phyloP scores from a whole-genome alignment of 2,329 filamentous ascomycete species.

The Aciculosporium take region DNA sequence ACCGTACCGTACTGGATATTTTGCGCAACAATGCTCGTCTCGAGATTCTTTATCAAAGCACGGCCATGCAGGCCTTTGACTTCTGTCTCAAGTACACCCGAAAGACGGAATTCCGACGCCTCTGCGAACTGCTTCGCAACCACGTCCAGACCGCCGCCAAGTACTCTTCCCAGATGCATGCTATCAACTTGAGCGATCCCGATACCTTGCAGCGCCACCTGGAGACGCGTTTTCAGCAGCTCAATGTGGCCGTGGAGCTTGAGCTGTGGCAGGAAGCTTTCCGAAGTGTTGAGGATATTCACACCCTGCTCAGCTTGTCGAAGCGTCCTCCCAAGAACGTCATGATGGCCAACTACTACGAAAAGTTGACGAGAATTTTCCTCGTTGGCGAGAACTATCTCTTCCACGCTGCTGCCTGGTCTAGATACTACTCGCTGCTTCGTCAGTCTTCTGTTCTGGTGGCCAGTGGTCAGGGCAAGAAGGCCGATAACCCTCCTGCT shows the following conservation, averaged over 20 bases:
- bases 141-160: conserved; percentile 98
- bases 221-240: conserved; percentile 94
- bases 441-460: conserved; percentile 77
- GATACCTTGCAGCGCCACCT: conserved; percentile 95
- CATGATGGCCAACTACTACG: conserved; percentile 99
- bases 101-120: conserved; percentile 97
- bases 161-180: conserved; percentile 97
- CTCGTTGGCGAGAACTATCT: conserved; percentile 98
- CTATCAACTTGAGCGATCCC: conserved; percentile 95
- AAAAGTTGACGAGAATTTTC: conserved; percentile 97
- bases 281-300: conserved; percentile 97
- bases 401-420: conserved; percentile 97
- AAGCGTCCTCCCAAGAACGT: conserved; percentile 96
- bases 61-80: conserved; percentile 93
- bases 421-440: conserved; percentile 90
- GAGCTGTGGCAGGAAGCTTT: conserved; percentile 99
- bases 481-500: conserved; percentile 85
- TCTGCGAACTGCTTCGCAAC: conserved; percentile 95
- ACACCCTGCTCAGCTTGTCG: conserved; percentile 92
- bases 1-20: conserved; percentile 95
- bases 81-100: conserved; percentile 97
- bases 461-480: conserved; percentile 72
- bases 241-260: conserved; percentile 94
- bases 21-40: conserved; percentile 97
- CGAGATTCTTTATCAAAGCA: conserved; percentile 96